Evolutionary conservation across 352 stramenopile genomes (phyloP).

Genomic region (Globisporangium middletonii): DNA sequence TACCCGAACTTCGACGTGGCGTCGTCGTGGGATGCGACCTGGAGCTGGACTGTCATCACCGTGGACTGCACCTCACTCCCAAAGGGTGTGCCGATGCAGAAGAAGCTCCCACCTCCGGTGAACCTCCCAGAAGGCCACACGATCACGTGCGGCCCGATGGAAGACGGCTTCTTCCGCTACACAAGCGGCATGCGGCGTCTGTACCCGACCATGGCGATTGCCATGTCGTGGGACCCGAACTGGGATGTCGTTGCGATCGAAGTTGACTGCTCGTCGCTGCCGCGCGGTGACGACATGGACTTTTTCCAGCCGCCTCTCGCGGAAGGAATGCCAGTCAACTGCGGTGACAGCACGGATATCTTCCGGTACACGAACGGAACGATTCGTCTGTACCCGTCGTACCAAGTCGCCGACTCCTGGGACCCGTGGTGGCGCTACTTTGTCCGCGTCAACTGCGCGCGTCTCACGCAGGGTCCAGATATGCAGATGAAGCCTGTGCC

Average conservation of each 20-base stretch:
- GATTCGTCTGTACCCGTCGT: constrained; percentile 15
- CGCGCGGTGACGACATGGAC: constrained; percentile 17
- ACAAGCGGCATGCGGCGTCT: constrained; percentile 13
- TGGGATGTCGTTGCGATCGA: constrained; percentile 4
- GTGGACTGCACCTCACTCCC: constrained; percentile 17
- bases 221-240: constrained; percentile 21
- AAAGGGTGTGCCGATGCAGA: constrained; percentile 13
- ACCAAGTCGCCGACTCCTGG: constrained; percentile 18
- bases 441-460: constrained; percentile 14
- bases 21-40: constrained; percentile 19
- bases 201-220: constrained; percentile 20
- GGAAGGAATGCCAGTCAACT: constrained; percentile 10
- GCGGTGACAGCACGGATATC: background rate
- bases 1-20: constrained; percentile 15
- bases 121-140: constrained; percentile 15
- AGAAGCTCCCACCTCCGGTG: constrained; percentile 16
- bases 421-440: constrained; percentile 12
- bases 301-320: constrained; percentile 8
- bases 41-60: constrained; percentile 1
- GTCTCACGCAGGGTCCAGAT: constrained; percentile 7
- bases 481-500: constrained; percentile 7
- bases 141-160: constrained; percentile 18
- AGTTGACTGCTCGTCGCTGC: constrained; percentile 20
- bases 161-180: constrained; percentile 15
- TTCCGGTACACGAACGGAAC: constrained; percentile 12